These are phyloP conservation scores for Chaetomiaceae sp. DNA, from an alignment of 2,329 filamentous ascomycete genomes.

Conservation along the genomic window DNA sequence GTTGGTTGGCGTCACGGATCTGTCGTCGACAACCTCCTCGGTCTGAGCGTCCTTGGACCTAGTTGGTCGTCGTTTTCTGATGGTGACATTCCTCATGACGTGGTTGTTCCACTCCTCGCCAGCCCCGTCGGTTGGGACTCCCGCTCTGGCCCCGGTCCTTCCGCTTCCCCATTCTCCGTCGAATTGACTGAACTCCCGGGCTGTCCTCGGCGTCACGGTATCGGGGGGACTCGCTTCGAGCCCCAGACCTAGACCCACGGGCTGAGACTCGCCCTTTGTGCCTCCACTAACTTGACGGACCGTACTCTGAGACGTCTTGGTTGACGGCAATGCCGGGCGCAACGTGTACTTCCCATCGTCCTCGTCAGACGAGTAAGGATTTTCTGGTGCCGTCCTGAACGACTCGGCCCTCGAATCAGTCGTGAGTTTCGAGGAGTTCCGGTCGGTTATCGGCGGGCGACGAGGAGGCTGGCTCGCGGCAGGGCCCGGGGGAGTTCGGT, in stretches of 20 bases:
- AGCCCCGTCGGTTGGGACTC: constrained; percentile 33
- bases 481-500: constrained; percentile 44
- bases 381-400: constrained; percentile 65
- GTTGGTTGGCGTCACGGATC: constrained; percentile 43
- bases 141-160: constrained; percentile 4
- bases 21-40: constrained; percentile 42
- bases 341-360: constrained; percentile 41
- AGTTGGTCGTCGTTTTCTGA: constrained; percentile 40
- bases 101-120: constrained; percentile 52
- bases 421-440: constrained; percentile 46
- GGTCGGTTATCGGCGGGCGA: constrained; percentile 44
- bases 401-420: constrained; percentile 61
- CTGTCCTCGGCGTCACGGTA: constrained; percentile 37
- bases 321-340: constrained; percentile 34
- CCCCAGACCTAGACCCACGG: constrained; percentile 39
- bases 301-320: constrained; percentile 40
- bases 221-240: constrained; percentile 37
- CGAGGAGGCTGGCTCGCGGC: constrained; percentile 37
- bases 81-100: constrained; percentile 47
- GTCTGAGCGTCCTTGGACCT: constrained; percentile 25
- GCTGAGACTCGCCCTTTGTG: constrained; percentile 28
- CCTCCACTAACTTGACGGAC: constrained; percentile 35
- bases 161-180: constrained; percentile 51
- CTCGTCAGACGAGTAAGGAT: constrained; percentile 57
- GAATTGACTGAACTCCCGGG: constrained; percentile 47